Evolutionary conservation across 1,284 basidiomycete species (phyloP), one percentile per base, ranked within the genome.

Genomic region (Trichosporon asahii): DNA sequence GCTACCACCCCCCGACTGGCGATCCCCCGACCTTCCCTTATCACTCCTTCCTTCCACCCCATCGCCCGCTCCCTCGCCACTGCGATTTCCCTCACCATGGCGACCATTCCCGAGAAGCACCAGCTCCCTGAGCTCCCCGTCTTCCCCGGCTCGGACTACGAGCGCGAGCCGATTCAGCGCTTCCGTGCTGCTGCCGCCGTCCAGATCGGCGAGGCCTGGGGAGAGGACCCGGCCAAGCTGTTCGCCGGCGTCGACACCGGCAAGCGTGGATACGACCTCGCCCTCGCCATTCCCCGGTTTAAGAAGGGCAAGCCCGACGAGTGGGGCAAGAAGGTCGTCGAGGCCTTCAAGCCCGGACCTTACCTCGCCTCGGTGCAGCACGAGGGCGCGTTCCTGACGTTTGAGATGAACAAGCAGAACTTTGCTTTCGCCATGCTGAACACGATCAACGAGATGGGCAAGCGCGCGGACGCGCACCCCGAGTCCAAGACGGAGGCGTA

Each of bases 211-310:
- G 88, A 90, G 64, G 88, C 89, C 0, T 86, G 96, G 33, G 84
- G 85, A 1, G 85, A 94, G 70, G 88, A 90, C 0, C 77, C 92
- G 25, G 90, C 91, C 64, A 85, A 93, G 78, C 92, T 90, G 0
- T 96, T 91, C 81, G 83, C 87, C 31, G 95, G 92, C 15, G 91
- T 98, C 5, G 92, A 95, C 82, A 91, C 91, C 75, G 79, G 92
- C 64, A 95, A 94, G 85, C 95, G 96, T 84, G 93, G 91, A 18
- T 90, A 88, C 63, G 96, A 99, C 85, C 94, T 97, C 77, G 93
- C 92, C 0, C 88, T 99, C 35, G 95, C 97, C 4, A 84, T 98
- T 55, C 93, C 95, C 29, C 88, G 96, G 69, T 98, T 96, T 85
- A 88, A 92, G 75, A 86, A 98, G 65, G 89, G 90, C 4, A 93